phyloP scores from a whole-genome alignment of 139 green algal genomes.

The Limnomonas spitsbergensis region DNA sequence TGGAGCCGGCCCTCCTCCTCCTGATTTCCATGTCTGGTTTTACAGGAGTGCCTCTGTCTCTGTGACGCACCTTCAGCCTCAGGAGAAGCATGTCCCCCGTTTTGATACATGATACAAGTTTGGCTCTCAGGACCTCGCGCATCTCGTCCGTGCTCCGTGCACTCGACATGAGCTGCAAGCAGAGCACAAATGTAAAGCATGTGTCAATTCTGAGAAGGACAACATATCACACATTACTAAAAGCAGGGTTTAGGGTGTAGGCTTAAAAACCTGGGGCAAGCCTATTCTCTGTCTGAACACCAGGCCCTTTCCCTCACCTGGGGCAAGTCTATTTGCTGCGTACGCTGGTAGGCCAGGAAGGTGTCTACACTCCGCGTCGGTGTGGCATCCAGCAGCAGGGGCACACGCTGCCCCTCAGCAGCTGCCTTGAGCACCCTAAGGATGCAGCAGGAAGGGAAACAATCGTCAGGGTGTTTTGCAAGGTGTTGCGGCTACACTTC shows the following conservation, averaged over 20 bases:
- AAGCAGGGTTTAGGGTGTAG: too few species aligned
- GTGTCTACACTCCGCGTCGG: not conserved
- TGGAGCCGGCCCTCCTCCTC: too few species aligned
- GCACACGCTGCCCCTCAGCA: not conserved
- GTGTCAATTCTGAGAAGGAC: too few species aligned
- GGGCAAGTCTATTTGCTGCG: slow-evolving; percentile 1
- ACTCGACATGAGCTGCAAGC: not conserved
- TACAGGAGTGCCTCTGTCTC: too few species aligned
- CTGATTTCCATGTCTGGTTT: too few species aligned
- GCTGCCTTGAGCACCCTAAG: not conserved
- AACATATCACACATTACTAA: too few species aligned
- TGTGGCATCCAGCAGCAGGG: slow-evolving; percentile 3
- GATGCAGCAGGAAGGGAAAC: too few species aligned
- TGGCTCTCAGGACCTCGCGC: slow-evolving; percentile 2
- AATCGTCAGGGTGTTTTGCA: too few species aligned
- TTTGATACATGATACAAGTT: slow-evolving; percentile 11
- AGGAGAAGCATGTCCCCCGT: slow-evolving; percentile 6
- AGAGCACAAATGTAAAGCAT: too few species aligned
- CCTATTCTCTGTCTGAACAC: too few species aligned
- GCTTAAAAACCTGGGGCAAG: too few species aligned
- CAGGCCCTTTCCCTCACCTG: slow-evolving; percentile 6
- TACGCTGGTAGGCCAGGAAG: slow-evolving; percentile 17
- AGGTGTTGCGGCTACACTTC: too few species aligned
- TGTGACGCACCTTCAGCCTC: not conserved
- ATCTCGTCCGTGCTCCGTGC: slow-evolving; percentile 4